These are phyloP conservation scores for Fusarium sp. DNA, from an alignment of 2,329 filamentous ascomycete genomes.

Conservation along the genomic window DNA sequence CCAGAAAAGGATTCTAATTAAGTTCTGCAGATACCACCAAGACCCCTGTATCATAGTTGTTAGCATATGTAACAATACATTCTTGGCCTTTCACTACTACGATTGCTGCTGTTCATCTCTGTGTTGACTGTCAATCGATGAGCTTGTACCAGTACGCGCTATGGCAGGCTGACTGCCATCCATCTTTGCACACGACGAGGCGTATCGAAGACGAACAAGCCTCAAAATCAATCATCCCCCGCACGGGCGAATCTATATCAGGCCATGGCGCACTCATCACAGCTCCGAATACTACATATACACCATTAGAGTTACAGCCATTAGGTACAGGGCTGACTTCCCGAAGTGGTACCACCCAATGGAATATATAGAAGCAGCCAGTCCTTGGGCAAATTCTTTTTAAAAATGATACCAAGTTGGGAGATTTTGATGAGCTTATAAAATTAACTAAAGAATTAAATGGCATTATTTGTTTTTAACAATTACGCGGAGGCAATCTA, in stretches of 20 bases:
- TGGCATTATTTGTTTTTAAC: background rate
- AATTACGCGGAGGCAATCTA: too few relatives aligned
- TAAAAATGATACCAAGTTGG: background rate
- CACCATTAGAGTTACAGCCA: background rate
- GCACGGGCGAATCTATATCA: background rate
- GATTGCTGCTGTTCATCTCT: background rate
- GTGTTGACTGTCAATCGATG: background rate
- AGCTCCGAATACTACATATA: background rate
- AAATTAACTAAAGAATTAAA: background rate
- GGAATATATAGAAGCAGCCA: background rate
- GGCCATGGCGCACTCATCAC: background rate
- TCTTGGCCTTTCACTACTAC: background rate
- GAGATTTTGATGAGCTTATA: too few relatives aligned
- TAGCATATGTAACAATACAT: slow-evolving; percentile 22
- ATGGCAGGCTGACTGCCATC: background rate
- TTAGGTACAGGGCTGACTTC: background rate
- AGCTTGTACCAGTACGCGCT: too few relatives aligned
- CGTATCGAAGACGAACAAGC: background rate
- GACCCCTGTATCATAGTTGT: slow-evolving; percentile 12
- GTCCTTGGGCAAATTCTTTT: background rate
- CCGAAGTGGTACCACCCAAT: background rate
- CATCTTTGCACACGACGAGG: background rate
- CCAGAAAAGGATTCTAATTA: slow-evolving; percentile 33
- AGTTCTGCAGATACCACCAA: background rate
- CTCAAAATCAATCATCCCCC: too few relatives aligned